Evolutionary conservation across 306 rosid genomes (phyloP).

Genomic region (Luffa acutangula): DNA sequence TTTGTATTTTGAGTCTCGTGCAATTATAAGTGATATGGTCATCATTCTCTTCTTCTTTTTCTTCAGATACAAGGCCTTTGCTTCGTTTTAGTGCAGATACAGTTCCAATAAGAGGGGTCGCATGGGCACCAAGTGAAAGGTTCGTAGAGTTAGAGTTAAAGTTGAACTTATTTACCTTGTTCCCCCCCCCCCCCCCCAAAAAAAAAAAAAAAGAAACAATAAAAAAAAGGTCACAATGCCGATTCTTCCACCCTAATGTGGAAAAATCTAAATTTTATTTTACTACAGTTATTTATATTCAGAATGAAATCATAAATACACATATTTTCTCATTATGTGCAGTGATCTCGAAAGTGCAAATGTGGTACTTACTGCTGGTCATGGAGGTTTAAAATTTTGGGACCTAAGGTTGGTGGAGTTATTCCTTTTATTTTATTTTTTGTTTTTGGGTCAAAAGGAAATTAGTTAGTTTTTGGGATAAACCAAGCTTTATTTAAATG

Average conservation of each 20-base stretch:
- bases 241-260: neutral
- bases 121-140: constrained; percentile 90
- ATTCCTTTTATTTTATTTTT: neutral
- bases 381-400: constrained; percentile 91
- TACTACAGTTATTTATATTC: neutral
- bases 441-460: neutral
- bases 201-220: neutral
- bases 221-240: neutral
- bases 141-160: constrained; percentile 22
- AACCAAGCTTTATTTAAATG: neutral
- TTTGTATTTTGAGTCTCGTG: constrained; percentile 11
- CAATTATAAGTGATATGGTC: constrained; percentile 1
- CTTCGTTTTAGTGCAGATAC: constrained; percentile 79
- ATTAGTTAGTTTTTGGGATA: neutral
- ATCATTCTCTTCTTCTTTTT: constrained; percentile 17
- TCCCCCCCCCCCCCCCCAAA: neutral
- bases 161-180: neutral
- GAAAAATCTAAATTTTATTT: neutral
- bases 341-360: constrained; percentile 62
- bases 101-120: constrained; percentile 75
- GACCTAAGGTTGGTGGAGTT: constrained; percentile 55
- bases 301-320: neutral
- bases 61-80: constrained; percentile 70
- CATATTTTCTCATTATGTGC: constrained; percentile 8
- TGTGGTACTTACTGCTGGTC: constrained; percentile 73